Evolutionary conservation across 208 protist species (phyloP), one percentile per base, ranked within the genome.

Genomic region (Histomonas meleagridis): DNA sequence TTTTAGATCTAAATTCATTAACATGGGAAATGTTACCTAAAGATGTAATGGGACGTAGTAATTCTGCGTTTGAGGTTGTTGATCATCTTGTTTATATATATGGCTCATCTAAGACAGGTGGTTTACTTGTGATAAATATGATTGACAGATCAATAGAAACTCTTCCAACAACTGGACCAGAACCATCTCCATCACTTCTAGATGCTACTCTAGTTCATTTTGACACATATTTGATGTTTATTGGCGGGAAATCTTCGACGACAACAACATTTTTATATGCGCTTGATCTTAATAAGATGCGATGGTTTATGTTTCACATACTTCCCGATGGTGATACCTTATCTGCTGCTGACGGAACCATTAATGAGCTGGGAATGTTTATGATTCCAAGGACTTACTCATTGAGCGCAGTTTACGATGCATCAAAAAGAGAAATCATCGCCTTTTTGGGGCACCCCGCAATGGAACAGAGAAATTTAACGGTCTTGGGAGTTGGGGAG

Each of bases 341-440:
- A 7, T 86, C 76, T 7, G 40, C 43, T 14, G 46, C 38, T 46
- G 76, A 86, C 32, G 76, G 76, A 5, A 40, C 16, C 46, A 48
- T 86, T 12, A 86, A n/a, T n/a, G 76, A 86, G 14, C 76, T 86
- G 51, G 76, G 76, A 86, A 38, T 86, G 18, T 86, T 86, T 28
- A 86, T 86, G 76, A 40, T 86, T 32, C 76, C 76, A 14, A 40
- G 76, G 4, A 48, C 46, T 10, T 46, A 86, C 26, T 86, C 76
- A 57, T 38, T 55, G 23, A 46, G 76, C 21, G 40, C 46, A 32
- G 32, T 46, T 32, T 86, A 48, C 16, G 14, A 26, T 26, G 46
- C 76, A n/a, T 18, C 23, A 38, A 21, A 26, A 32, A 32, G 76
- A 7, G 76, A 86, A 55, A 86, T 86, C 18, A 48, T 86, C 12